These are phyloP conservation scores for Scleroderma bovista DNA, from an alignment of 768 basidiomycete species.

Conservation along the genomic window DNA sequence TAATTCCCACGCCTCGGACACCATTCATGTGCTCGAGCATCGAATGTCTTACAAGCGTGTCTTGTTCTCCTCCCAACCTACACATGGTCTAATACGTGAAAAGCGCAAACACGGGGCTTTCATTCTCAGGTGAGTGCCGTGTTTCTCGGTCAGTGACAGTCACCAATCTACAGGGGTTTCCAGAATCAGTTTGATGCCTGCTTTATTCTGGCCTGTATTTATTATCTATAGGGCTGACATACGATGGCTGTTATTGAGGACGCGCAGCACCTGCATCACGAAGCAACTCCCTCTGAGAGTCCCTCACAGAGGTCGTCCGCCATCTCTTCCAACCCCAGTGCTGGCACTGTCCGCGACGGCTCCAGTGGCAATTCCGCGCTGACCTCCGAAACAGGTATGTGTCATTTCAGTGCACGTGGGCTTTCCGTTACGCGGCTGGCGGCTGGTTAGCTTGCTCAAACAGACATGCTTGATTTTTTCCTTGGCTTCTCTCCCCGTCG, in stretches of 20 bases:
- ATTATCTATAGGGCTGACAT: neutral
- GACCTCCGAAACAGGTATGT: conserved; percentile 15
- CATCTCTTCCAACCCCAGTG: neutral
- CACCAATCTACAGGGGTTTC: neutral
- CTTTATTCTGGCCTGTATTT: neutral
- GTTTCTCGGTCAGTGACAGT: neutral
- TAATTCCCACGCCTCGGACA: conserved; percentile 1
- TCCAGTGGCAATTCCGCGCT: neutral
- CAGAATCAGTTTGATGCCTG: neutral
- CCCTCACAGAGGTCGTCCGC: neutral
- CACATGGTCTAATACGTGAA: neutral
- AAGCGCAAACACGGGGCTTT: conserved; percentile 5
- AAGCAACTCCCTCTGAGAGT: neutral
- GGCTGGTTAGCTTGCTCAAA: neutral
- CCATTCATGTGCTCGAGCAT: too few relatives aligned
- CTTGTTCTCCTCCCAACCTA: neutral
- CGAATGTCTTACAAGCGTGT: neutral
- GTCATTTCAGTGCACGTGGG: conserved; percentile 9
- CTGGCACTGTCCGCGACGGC: neutral
- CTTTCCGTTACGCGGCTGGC: neutral
- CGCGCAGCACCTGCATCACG: neutral
- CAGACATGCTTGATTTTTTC: neutral
- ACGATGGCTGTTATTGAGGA: conserved; percentile 1
- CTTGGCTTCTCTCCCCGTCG: neutral
- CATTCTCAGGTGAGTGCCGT: neutral